These are phyloP conservation scores for Rusavskia elegans DNA, from an alignment of 495 filamentous ascomycete species.

Conservation along the genomic window DNA sequence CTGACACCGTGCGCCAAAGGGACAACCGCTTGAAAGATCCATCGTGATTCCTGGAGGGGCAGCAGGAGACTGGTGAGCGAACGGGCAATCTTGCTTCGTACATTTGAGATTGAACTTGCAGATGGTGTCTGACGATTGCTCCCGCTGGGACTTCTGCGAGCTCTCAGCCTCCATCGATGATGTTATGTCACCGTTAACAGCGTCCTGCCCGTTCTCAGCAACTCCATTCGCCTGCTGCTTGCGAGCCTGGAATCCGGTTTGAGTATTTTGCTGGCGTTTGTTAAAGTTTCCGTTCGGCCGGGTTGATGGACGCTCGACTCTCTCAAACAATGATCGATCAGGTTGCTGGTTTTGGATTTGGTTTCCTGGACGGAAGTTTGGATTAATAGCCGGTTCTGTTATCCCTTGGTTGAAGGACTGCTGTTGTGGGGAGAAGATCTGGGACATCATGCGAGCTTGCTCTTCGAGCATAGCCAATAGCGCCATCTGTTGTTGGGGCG, in stretches of 20 bases:
- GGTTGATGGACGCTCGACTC: constrained; percentile 39
- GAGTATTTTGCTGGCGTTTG: constrained; percentile 18
- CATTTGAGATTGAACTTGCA: constrained; percentile 85
- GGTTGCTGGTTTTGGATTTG: constrained; percentile 27
- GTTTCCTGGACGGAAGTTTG: constrained; percentile 32
- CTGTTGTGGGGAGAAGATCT: constrained; percentile 24
- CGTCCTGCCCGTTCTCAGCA: constrained; percentile 14
- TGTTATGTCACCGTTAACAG: constrained; percentile 26
- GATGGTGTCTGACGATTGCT: constrained; percentile 10
- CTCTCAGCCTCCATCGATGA: constrained; percentile 32
- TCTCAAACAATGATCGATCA: constrained; percentile 64
- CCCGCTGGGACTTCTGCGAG: constrained; percentile 11
- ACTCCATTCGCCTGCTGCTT: constrained; percentile 12
- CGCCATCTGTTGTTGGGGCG: constrained; percentile 57
- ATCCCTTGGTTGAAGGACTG: constrained; percentile 33
- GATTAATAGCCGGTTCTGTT: constrained; percentile 33
- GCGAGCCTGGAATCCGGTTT: constrained; percentile 11
- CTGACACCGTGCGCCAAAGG: constrained; percentile 80
- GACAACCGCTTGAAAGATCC: constrained; percentile 66
- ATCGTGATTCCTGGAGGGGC: constrained; percentile 67
- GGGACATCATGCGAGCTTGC: constrained; percentile 73
- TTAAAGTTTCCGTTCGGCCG: constrained; percentile 23
- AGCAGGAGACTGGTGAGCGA: constrained; percentile 86
- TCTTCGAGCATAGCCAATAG: constrained; percentile 77
- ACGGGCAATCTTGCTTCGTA: constrained; percentile 76